Evolutionary conservation across 2,329 filamentous ascomycete species (phyloP), one percentile per base, ranked within the genome.

Genomic region (Aureobasidium sp.): DNA sequence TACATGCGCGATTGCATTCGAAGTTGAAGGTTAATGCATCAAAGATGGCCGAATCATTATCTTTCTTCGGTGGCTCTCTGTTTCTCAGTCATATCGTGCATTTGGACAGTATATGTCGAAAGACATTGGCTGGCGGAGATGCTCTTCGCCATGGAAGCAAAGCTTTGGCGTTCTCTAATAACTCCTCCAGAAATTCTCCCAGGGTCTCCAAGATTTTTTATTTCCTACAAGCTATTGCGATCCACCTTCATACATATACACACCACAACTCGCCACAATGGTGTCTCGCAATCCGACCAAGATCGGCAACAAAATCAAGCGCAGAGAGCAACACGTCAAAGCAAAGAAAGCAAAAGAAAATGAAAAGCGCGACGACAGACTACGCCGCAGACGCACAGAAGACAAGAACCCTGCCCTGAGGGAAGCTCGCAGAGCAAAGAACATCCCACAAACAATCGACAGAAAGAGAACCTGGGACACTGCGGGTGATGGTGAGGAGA

Each of bases 391-490:
- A 77, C 90, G 88, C 76, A 89, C 92, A 71, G 94, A 99, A 76
- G 84, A 87, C 66, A 89, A 88, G 74, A 85, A 97, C 70, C 92
- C 93, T 1, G 82, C 85, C 63, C 76, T 96, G 64, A 85, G 86
- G 67, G 85, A 84, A 65, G 84, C 88, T 67, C 84, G 94, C 69
- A 79, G 93, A 64, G 86, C 85, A 64, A 85, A 83, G 67, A 96
- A 96, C 77, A 82, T 92, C 47, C 89, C 94, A 0, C 75, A 84
- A 61, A 96, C 91, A 0, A 82, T 96, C 63, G 92, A 97, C 69
- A 84, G 86, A 69, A 96, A 96, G 79, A 85, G 94, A 73, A 86
- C 90, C 36, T 97, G 91, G 90, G 92, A 97, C 69, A 73, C 76
- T 29, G 75, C 73, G 5, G 75, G 78, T 57, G 76, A 73, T 46